A percentile compares a stretch with the other conserved stretches of the same genome.
Evolutionary conservation across 2,329 filamentous ascomycete genomes (phyloP).

Genomic region (Diaporthe batatas): DNA sequence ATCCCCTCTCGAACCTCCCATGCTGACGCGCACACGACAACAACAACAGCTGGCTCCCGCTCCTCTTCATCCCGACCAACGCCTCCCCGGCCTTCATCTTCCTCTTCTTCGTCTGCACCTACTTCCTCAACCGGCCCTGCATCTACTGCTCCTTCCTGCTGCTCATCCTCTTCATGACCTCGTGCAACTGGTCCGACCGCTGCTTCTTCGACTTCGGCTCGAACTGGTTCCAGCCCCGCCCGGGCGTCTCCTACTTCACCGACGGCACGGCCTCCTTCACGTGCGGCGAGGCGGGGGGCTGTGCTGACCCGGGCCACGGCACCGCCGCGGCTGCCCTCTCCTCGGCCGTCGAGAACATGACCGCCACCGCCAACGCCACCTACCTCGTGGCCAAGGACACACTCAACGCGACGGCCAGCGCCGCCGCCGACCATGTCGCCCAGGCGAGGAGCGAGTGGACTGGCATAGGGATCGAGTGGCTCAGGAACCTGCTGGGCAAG

Average conservation of each 20-base stretch:
- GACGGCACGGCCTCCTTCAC: constrained; percentile 43
- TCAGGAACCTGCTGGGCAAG: constrained; percentile 83
- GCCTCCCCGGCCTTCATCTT: constrained; percentile 88
- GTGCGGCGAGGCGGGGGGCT: constrained; percentile 9
- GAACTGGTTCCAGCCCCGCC: constrained; percentile 93
- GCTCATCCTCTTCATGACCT: constrained; percentile 92
- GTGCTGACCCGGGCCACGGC: background rate
- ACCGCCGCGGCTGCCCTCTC: constrained; percentile 48
- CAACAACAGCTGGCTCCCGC: constrained; percentile 78
- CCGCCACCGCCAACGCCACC: constrained; percentile 61
- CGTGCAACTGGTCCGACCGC: constrained; percentile 88
- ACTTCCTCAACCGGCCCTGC: constrained; percentile 96
- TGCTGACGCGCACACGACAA: constrained; percentile 36
- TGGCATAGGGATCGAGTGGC: constrained; percentile 86
- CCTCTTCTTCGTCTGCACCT: constrained; percentile 91
- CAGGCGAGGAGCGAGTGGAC: constrained; percentile 75
- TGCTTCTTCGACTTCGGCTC: constrained; percentile 94
- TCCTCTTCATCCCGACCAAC: constrained; percentile 90
- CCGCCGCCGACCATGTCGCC: constrained; percentile 73
- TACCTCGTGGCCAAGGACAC: constrained; percentile 59
- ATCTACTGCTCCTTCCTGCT: constrained; percentile 98
- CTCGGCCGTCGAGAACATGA: constrained; percentile 42
- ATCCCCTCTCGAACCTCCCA: constrained; percentile 17
- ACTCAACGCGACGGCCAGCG: constrained; percentile 77
- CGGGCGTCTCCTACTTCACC: constrained; percentile 54